Base-by-base conservation (phyloP, 129 eudicot species). In the Tagetes patula region DNA sequence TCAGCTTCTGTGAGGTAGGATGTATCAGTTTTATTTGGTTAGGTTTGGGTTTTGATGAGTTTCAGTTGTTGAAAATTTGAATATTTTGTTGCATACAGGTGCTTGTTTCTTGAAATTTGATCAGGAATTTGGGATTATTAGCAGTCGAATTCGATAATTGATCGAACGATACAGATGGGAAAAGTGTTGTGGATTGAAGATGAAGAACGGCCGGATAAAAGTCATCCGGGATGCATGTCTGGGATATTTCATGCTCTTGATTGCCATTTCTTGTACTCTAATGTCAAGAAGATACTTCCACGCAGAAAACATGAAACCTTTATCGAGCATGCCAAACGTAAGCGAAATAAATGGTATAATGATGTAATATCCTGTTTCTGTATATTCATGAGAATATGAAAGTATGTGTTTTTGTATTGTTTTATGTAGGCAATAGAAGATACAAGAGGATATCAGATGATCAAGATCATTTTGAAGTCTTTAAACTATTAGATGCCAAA, bases 181-280 rank as follows among this genome's bases (percentile, higher is more conserved):
- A 84, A 80, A 59, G 70, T 81, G 70, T 65, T 84, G 49, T 68
- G 78, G 81, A 63, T 13, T 9, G 82, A 78, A 74, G 73, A 80
- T 66, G 78, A 76, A 59, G 88, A 84, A 2, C 59, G 69, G 46
- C 39, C 62, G 9, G 83, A 82, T 30, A 73, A 75, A 9, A 69
- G 30, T 65, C 81, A 70, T 74, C 81, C 82, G 3, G 88, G 98
- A 20, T 92, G 98, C 67, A 67, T 87, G 41, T 80, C 85, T 82
- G 87, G 88, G 1, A 43, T 92, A 32, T 71, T 92, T 58, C 91
- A 80, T 72, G 74, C 71, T 37, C 75, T 91, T 60, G 84, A 84
- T 80, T 80, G 88, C 72, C 91, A 87, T 70, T 82, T 67, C 0
- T 86, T 91, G 96, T 43, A 43, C 11, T 43, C 48, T 45, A 83